Base-by-base conservation (phyloP, 2,329 filamentous ascomycete species). In the Curvularia sp. region DNA sequence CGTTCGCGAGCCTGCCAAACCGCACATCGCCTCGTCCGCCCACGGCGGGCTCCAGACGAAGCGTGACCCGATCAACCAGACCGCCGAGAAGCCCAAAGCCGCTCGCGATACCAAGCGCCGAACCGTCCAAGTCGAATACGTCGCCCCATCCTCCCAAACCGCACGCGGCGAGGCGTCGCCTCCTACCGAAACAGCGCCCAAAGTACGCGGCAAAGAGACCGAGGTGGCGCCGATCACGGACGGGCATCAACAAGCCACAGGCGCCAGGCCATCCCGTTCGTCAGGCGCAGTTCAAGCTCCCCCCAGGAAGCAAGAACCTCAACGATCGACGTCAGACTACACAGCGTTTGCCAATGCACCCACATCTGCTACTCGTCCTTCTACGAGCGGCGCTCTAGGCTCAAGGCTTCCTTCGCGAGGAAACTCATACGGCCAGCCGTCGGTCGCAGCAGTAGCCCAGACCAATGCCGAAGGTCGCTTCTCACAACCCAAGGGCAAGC, bases 91-190 rank as follows among this genome's bases (percentile, higher is more conserved):
- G 70, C 84, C 86, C 42, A 90, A 91, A 75, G 80, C 84, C 7
- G 78, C 82, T 31, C 89, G 93, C 66, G 93, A 97, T 74, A 90
- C 90, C 70, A 98, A 98, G 79, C 88, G 95, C 57, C 88, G 93
- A 68, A 99, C 95, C 0, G 92, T 99, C 0, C 95, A 99, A 79
- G 91, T 99, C 61, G 95, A 99, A 81, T 99, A 99, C 77, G 95
- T 98, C 56, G 91, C 93, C 20, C 95, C 95, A 24, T 88, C 89
- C 26, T 96, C 92, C 5, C 88, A 94, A 72, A 97, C 94, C 0
- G 85, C 89, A 62, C 87, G 94, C 64, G 92, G 90, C 30, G 86
- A 86, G 55, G 63, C 74, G 33, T 77, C 76, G 26, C 76, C 78
- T 22, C 68, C 74, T 49, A 61, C 67, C 20, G 77, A 75, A 53